Evolutionary conservation across 176 grass and related monocot genomes (phyloP), one percentile per base, ranked within the genome.

Genomic region (Phragmites australis): DNA sequence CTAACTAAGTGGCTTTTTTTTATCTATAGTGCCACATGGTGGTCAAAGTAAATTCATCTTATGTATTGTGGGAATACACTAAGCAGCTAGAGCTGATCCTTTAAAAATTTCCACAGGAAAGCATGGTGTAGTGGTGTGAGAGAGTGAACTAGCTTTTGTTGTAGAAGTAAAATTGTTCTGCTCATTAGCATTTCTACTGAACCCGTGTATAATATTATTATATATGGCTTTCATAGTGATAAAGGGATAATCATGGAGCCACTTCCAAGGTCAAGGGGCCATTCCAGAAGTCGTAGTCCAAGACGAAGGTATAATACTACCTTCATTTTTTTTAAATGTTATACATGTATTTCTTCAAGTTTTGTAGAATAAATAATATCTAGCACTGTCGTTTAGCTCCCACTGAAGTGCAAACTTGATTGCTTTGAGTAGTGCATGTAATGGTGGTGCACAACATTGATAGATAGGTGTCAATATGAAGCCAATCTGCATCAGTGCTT

Each of bases 261-360:
- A 1, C 50, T 86, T 32, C 82, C 78, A 70, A 85, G 25, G 71
- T 52, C 88, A 73, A 91, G 60, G 79, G 90, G 82, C 14, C 92
- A 88, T 64, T 95, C 96, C 5, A 93, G 92, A 86, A 99, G 96
- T 74, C 88, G 86, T 54, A 99, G 96, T 81, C 96, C 96, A 57
- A 89, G 83, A 70, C 64, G 83, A 44, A 88, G 96, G 96, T 94
- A 87, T 79, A 53, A 5, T 13, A 74, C 25, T 48, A 4, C 40
- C n/a, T 42, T 58, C 16, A 30, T 10, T 69, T 21, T 50, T 55
- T 23, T 51, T 70, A 40, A 68, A 68, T 65, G 13, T 63, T 77
- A 39, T 88, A 21, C 21, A 49, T n/a, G 45, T 60, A 50, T 76
- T 53, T 64, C 9, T 47, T 73, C 0, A 50, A 70, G 11, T 52